Evolutionary conservation across 768 basidiomycete genomes (phyloP).

Genomic region (Boletus rubroflammeus): DNA sequence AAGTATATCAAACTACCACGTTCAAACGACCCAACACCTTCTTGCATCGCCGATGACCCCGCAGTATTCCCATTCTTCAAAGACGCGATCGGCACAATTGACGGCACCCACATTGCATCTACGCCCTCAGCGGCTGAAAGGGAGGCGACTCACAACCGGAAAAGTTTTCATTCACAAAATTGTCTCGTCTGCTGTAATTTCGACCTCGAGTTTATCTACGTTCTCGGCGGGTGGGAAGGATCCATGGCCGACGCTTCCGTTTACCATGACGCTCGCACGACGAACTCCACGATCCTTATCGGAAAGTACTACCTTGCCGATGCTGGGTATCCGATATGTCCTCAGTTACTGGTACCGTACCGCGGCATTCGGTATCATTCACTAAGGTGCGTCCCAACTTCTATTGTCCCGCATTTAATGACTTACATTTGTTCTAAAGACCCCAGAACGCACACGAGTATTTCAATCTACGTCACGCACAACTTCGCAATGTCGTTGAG

Average conservation of each 20-base stretch:
- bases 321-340: neutral
- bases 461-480: neutral
- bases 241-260: neutral
- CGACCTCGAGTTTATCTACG: too few relatives aligned
- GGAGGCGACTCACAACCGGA: too few relatives aligned
- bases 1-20: too few relatives aligned
- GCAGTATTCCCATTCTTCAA: too few relatives aligned
- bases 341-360: neutral
- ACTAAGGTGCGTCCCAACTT: neutral
- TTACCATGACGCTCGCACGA: neutral
- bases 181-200: too few relatives aligned
- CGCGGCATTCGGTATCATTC: neutral
- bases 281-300: neutral
- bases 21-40: too few relatives aligned
- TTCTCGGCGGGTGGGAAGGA: too few relatives aligned
- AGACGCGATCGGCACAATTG: too few relatives aligned
- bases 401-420: neutral
- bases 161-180: too few relatives aligned
- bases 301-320: neutral
- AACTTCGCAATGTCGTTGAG: neutral
- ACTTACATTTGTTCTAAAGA: neutral
- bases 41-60: too few relatives aligned
- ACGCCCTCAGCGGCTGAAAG: too few relatives aligned
- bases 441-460: neutral
- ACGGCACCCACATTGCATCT: too few relatives aligned